phyloP scores from a whole-genome alignment of 495 filamentous ascomycete species.

The Trichocladium antarcticum region DNA sequence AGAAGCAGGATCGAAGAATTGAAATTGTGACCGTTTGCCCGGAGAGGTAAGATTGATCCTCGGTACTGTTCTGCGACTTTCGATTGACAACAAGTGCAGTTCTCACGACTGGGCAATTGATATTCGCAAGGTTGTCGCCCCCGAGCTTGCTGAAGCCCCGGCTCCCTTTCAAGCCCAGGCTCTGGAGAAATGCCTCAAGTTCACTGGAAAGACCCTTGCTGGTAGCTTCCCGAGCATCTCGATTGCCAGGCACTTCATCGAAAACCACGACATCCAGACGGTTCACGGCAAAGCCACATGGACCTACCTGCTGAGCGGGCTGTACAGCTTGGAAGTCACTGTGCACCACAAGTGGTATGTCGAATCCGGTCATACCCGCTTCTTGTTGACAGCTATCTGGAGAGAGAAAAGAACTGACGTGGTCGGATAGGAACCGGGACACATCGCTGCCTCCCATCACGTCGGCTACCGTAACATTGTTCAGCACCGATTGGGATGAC shows the following conservation, averaged over 20 bases:
- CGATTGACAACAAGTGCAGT: constrained; percentile 9
- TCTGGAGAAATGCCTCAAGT: background rate
- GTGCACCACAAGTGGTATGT: constrained; percentile 6
- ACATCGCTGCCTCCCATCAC: background rate
- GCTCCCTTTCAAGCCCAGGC: background rate
- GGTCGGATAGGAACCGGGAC: too few relatives aligned
- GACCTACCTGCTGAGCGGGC: constrained; percentile 5
- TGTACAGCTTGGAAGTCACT: constrained; percentile 14
- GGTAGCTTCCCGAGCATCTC: background rate
- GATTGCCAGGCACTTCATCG: background rate
- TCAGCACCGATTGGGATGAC: constrained; percentile 14
- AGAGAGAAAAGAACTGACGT: too few relatives aligned
- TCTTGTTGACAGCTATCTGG: too few relatives aligned
- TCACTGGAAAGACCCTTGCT: background rate
- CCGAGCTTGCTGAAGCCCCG: background rate
- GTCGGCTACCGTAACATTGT: constrained; percentile 5
- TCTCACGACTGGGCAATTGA: constrained; percentile 17
- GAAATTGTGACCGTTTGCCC: constrained; percentile 29
- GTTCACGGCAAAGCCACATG: constrained; percentile 11
- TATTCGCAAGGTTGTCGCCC: background rate
- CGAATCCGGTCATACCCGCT: too few relatives aligned
- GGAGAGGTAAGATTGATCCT: constrained; percentile 27
- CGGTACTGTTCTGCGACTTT: too few relatives aligned
- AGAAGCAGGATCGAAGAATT: constrained; percentile 13
- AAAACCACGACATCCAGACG: background rate